phyloP scores from a whole-genome alignment of 139 green algal species.

The Volvox africanus region DNA sequence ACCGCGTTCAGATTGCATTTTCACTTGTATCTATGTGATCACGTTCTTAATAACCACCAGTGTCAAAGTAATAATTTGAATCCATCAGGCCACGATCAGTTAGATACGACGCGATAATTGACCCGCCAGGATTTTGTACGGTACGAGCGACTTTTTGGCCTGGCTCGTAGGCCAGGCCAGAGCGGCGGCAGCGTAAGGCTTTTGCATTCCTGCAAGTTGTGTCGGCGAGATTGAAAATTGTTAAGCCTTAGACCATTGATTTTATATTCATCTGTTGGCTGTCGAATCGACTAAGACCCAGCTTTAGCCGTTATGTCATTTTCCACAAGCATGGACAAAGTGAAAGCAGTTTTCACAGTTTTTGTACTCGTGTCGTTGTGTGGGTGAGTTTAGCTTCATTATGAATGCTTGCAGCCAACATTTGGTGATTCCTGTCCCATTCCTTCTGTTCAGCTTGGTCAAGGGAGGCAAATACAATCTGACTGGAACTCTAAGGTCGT shows the following conservation, averaged over 20 bases:
- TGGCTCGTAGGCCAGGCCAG: conserved; percentile 5
- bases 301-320: background rate
- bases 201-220: no score
- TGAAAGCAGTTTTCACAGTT: background rate
- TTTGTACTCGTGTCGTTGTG: background rate
- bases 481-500: background rate
- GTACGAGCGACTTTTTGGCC: conserved; percentile 9
- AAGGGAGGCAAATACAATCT: conserved; percentile 16
- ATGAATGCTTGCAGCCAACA: no score
- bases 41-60: no score
- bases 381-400: background rate
- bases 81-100: no score
- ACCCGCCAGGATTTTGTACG: background rate
- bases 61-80: no score
- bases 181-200: no score
- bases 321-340: background rate
- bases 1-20: no score
- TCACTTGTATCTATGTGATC: no score
- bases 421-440: background rate
- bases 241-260: background rate
- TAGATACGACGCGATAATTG: background rate
- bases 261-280: background rate
- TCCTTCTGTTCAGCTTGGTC: background rate
- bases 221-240: no score
- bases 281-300: background rate